Evolutionary conservation across 352 stramenopile genomes (phyloP).

Genomic region (Globisporangium parvum): DNA sequence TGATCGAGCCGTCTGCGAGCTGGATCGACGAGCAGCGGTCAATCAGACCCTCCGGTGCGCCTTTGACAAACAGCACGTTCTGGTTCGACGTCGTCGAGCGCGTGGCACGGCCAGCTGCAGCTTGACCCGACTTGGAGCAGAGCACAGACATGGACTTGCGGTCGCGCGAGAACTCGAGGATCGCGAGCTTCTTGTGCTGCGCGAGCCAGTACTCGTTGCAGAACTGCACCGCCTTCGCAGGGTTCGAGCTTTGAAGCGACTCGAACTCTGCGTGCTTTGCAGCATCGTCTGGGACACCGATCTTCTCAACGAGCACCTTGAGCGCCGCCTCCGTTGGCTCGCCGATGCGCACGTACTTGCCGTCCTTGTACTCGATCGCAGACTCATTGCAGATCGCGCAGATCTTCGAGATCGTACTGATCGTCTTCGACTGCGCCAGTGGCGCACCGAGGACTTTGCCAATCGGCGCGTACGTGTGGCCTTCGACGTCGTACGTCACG

Average conservation of each 20-base stretch:
- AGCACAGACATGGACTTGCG: slow-evolving; percentile 98
- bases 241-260: slow-evolving; percentile 50
- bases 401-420: slow-evolving; percentile 88
- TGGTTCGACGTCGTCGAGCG: slow-evolving; percentile 57
- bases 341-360: slow-evolving; percentile 88
- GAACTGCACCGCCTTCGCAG: slow-evolving; percentile 71
- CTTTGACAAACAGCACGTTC: slow-evolving; percentile 98
- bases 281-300: slow-evolving; percentile 76
- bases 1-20: slow-evolving; percentile 88
- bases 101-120: slow-evolving; percentile 32
- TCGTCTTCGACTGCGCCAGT: slow-evolving; percentile 57
- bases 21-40: slow-evolving; percentile 94
- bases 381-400: slow-evolving; percentile 97
- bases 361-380: slow-evolving; percentile 81
- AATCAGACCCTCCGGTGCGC: slow-evolving; percentile 95
- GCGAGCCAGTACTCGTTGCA: slow-evolving; percentile 76
- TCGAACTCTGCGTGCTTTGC: slow-evolving; percentile 59
- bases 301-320: slow-evolving; percentile 93
- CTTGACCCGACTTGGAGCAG: slow-evolving; percentile 43
- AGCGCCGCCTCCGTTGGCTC: slow-evolving; percentile 97
- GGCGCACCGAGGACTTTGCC: slow-evolving; percentile 56
- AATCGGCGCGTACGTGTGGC: slow-evolving; percentile 91
- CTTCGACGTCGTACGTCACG: slow-evolving; percentile 89
- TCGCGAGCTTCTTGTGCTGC: slow-evolving; percentile 89
- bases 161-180: slow-evolving; percentile 95